A percentile compares a stretch with the other conserved stretches of the same genome.
phyloP scores from a whole-genome alignment of 1,284 basidiomycete species.

The Stygiomarasmius scandens region DNA sequence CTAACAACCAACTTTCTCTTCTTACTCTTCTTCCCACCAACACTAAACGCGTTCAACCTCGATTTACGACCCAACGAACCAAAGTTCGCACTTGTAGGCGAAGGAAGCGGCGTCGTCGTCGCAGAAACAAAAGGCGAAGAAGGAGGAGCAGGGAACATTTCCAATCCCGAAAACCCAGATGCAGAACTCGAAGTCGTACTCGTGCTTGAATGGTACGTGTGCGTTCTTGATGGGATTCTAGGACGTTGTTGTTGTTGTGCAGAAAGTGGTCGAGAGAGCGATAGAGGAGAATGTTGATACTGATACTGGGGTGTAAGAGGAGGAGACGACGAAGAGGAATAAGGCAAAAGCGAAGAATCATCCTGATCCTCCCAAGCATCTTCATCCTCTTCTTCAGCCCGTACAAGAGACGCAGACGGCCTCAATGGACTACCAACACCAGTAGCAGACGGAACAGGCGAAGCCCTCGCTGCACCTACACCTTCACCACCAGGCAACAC shows the following conservation, averaged over 20 bases:
- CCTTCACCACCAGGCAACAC: neutral
- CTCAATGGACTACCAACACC: neutral
- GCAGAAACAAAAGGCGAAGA: neutral
- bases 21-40: slow-evolving; percentile 1
- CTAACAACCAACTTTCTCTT: slow-evolving; percentile 36
- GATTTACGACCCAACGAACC: neutral
- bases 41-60: neutral
- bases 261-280: too few relatives aligned
- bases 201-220: neutral
- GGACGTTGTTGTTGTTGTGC: too few relatives aligned
- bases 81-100: neutral
- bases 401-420: neutral
- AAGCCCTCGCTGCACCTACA: neutral
- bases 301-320: neutral
- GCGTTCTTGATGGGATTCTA: neutral
- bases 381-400: neutral
- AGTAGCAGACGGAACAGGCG: neutral
- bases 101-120: neutral
- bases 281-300: neutral
- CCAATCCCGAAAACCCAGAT: neutral
- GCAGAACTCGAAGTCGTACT: neutral
- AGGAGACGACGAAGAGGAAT: too few relatives aligned
- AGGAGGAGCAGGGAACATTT: neutral
- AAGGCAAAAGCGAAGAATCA: neutral
- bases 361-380: neutral